Evolutionary conservation across 345 rosid genomes (phyloP).

Genomic region (Eucalyptus erythrocorys): DNA sequence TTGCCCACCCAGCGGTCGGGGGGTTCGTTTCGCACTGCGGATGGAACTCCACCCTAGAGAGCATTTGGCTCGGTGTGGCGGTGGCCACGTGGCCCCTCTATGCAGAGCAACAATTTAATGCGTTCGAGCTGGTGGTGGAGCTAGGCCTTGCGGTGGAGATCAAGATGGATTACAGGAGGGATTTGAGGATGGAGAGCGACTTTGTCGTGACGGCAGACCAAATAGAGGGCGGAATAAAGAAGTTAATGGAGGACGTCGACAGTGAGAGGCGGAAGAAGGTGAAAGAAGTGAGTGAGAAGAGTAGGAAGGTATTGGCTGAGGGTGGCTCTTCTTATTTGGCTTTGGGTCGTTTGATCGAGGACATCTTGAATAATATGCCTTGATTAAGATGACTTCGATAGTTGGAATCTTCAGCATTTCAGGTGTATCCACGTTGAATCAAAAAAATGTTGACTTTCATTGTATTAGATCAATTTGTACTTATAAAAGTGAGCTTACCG

Average conservation of each 20-base stretch:
- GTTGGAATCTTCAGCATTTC: background rate
- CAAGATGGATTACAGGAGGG: background rate
- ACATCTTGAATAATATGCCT: background rate
- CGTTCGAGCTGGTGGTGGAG: slow-evolving; percentile 25
- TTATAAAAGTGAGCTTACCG: background rate
- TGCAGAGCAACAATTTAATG: slow-evolving; percentile 45
- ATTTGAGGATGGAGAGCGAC: background rate
- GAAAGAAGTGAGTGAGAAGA: slow-evolving; percentile 7
- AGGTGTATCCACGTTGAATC: background rate
- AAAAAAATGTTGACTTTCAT: background rate
- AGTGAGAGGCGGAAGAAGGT: slow-evolving; percentile 11
- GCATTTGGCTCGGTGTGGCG: slow-evolving; percentile 48
- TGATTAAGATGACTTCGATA: background rate
- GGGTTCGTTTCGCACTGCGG: background rate
- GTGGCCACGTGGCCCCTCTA: slow-evolving; percentile 39
- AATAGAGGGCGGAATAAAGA: slow-evolving; percentile 24
- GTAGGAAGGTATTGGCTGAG: slow-evolving; percentile 14
- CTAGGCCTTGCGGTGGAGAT: slow-evolving; percentile 21
- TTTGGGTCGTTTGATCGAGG: slow-evolving; percentile 9
- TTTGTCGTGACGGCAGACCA: background rate
- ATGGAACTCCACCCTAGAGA: slow-evolving; percentile 47
- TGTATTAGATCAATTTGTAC: background rate
- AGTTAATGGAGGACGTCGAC: slow-evolving; percentile 23
- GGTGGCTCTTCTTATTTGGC: slow-evolving; percentile 35
- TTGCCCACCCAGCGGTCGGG: background rate